Evolutionary conservation across 108 stramenopile genomes (phyloP), one percentile per base, ranked within the genome.

Genomic region (Pseudonitzschia multistriata): DNA sequence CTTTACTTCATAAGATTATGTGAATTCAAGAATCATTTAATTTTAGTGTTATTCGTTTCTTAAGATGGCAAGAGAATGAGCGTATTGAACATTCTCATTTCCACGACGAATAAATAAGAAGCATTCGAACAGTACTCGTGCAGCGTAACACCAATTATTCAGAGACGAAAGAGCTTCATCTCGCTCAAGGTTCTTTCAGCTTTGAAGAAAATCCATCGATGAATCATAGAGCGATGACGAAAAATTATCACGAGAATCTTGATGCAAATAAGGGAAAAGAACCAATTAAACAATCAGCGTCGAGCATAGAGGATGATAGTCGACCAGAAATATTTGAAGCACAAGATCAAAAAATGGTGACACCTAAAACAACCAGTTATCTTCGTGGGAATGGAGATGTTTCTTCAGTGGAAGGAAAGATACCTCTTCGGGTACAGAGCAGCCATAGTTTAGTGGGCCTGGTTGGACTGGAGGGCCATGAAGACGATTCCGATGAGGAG

Each of bases 371-470:
- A 7, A 52, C 50, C 24, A 4, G 22, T 25, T 52, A 52, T 19
- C 50, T 52, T 1, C 24, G 22, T 24, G 24, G 1, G 1, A 1
- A 10, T 25, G 50, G 25, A 52, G 25, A 52, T 7, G 2, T 24
- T 8, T 52, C 50, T 8, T 24, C 50, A 52, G 50, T 24, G 3
- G 22, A 52, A 25, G 8, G 24, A 8, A 52, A 52, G 21, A 7
- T 59, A 10, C 22, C 33, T 33, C 11, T n/a, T 33, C 29, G 57
- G 11, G 57, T 59, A 33, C 57, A 35, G 17, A 59, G 57, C 34
- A 59, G 10, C 34, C 31, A 59, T 33, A 59, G 57, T 59, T 59
- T 59, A 33, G 33, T 59, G 33, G 57, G 57, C 34, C 17, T 59
- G 57, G 34, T 59, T 10, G 57, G 57, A 36, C 33, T 59, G 1